Conservation (phyloP, 2,329 filamentous ascomycete genomes). For the Colletotrichum tropicicola region DNA sequence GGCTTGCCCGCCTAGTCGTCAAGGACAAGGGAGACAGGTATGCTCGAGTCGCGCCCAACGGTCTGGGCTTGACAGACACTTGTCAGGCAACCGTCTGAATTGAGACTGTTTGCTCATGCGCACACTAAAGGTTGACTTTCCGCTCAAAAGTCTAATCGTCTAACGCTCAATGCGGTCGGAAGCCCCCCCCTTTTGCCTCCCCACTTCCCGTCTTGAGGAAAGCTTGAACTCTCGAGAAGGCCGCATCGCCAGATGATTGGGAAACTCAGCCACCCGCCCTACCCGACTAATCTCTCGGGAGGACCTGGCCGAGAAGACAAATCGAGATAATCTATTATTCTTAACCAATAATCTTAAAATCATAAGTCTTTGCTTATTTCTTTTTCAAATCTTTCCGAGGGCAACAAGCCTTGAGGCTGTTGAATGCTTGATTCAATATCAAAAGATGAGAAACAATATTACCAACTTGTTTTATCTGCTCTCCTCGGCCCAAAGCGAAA, state of each 20-base stretch:
- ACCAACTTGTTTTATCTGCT: background rate
- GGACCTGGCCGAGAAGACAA: background rate
- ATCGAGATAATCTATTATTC: background rate
- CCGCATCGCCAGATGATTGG: background rate
- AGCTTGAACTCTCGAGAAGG: background rate
- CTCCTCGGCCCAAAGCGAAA: background rate
- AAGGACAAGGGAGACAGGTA: background rate
- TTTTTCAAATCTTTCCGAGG: background rate
- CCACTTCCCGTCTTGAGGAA: background rate
- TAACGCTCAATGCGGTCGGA: background rate
- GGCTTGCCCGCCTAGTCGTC: background rate
- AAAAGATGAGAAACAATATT: background rate
- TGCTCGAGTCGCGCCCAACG: background rate
- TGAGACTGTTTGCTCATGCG: background rate
- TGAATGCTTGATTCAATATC: background rate
- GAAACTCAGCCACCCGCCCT: background rate
- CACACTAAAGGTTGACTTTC: background rate
- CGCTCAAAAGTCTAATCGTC: background rate
- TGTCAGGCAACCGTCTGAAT: constrained; percentile 18
- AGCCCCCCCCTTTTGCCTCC: background rate
- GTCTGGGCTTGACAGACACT: background rate
- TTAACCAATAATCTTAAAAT: background rate
- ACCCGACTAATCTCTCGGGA: background rate
- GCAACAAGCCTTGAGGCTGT: background rate
- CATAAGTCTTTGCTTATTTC: background rate